These are phyloP conservation scores for Dendrobium nobile DNA, from an alignment of 106 monocot genomes.

Conservation along the genomic window DNA sequence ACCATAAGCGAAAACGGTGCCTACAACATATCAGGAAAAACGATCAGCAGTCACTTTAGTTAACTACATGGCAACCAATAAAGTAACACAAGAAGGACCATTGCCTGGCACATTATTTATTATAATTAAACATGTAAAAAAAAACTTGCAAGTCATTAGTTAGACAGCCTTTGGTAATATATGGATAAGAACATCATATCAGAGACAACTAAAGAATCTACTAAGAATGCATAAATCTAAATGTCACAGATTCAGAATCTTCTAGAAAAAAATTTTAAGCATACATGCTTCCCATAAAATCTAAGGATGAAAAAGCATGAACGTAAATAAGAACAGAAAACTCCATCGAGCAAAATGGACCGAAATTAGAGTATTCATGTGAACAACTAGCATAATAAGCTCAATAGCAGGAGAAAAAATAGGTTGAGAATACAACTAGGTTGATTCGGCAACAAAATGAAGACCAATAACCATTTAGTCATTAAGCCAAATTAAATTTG, in stretches of 20 bases:
- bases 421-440: background rate
- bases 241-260: background rate
- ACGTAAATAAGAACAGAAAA: background rate
- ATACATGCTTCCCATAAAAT: background rate
- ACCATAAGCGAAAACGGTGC: slow-evolving; percentile 96
- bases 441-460: background rate
- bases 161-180: background rate
- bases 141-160: background rate
- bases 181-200: background rate
- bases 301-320: background rate
- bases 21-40: slow-evolving; percentile 23
- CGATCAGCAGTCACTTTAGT: background rate
- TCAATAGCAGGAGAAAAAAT: background rate
- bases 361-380: background rate
- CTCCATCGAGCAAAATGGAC: background rate
- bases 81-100: background rate
- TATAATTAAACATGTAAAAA: background rate
- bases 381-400: background rate
- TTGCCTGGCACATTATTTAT: background rate
- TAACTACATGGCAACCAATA: background rate
- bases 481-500: background rate
- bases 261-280: background rate
- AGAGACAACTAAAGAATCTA: background rate
- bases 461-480: background rate
- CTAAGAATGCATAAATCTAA: background rate